Percentiles rank a stretch among this genome's conserved stretches.
Conservation (phyloP, 2,329 filamentous ascomycete genomes). For the Penicillium glabrum region DNA sequence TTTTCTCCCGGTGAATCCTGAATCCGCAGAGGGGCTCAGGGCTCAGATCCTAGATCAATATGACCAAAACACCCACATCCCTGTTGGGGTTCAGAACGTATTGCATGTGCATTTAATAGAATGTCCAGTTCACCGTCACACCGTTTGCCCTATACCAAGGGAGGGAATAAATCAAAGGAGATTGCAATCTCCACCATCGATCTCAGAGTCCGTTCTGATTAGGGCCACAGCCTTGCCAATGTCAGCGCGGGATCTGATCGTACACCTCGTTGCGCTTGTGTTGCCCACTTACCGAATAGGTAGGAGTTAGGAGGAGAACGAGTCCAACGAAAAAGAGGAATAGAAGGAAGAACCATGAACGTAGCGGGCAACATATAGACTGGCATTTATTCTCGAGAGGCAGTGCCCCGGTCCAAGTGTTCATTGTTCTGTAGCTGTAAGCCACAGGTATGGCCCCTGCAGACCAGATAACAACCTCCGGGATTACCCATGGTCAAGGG, state of each 20-base stretch:
- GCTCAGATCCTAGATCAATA: not conserved
- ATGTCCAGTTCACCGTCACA: not conserved
- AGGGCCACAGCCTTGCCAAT: conserved; percentile 11
- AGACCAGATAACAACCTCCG: conserved; percentile 14
- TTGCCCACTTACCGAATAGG: not conserved
- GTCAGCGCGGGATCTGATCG: conserved; percentile 9
- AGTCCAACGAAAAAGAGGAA: not conserved
- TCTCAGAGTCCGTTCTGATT: conserved; percentile 13
- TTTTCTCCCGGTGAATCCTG: not conserved
- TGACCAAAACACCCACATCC: not conserved
- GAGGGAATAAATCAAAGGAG: not conserved
- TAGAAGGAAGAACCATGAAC: not conserved
- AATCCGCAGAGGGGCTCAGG: not conserved
- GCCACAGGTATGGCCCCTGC: conserved; percentile 2
- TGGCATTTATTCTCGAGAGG: not conserved
- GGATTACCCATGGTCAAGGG: conserved; percentile 16
- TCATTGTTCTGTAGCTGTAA: not conserved
- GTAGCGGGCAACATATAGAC: not conserved
- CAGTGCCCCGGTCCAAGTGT: not conserved
- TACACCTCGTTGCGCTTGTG: conserved; percentile 8
- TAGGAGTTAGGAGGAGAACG: not conserved
- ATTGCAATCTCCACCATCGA: not conserved
- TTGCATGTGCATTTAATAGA: not conserved
- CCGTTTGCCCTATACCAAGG: not conserved
- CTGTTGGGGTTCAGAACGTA: not conserved